phyloP scores from a whole-genome alignment of 768 basidiomycete species.

The Mycena venus region DNA sequence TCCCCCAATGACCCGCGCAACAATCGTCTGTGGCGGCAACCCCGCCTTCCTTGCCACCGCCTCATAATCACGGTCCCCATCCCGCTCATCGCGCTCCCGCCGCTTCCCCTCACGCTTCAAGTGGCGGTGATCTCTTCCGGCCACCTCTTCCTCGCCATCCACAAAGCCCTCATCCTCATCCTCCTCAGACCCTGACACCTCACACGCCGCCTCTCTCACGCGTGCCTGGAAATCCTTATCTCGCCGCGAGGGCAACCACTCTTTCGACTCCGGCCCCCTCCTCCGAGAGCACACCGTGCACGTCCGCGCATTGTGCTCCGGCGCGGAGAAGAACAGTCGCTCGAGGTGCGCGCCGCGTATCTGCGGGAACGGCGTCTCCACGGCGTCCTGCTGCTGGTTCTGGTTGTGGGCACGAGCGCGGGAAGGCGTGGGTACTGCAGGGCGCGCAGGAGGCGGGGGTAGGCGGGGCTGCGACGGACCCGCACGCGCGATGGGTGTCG shows the following conservation, averaged over 20 bases:
- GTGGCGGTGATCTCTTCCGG: slow-evolving; percentile 32
- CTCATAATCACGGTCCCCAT: slow-evolving; percentile 37
- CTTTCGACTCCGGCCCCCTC: slow-evolving; percentile 36
- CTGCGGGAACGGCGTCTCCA: slow-evolving; percentile 78
- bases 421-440: slow-evolving; percentile 24
- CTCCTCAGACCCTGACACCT: slow-evolving; percentile 4
- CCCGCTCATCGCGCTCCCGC: slow-evolving; percentile 44
- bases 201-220: slow-evolving; percentile 30
- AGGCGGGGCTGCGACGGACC: slow-evolving; percentile 26
- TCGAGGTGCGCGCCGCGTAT: slow-evolving; percentile 87
- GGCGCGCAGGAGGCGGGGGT: neutral
- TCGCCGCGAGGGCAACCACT: slow-evolving; percentile 40
- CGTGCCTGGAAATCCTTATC: slow-evolving; percentile 15
- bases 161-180: slow-evolving; percentile 65
- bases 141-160: slow-evolving; percentile 56
- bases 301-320: slow-evolving; percentile 79
- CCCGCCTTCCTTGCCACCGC: slow-evolving; percentile 52
- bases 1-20: slow-evolving; percentile 86
- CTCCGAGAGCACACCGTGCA: slow-evolving; percentile 76
- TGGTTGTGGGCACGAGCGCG: slow-evolving; percentile 24
- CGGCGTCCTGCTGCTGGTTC: slow-evolving; percentile 37
- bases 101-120: slow-evolving; percentile 46
- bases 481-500: slow-evolving; percentile 23
- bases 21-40: slow-evolving; percentile 89
- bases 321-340: slow-evolving; percentile 83